Evolutionary conservation across 345 rosid species (phyloP).

Genomic region (Salix dunnii): DNA sequence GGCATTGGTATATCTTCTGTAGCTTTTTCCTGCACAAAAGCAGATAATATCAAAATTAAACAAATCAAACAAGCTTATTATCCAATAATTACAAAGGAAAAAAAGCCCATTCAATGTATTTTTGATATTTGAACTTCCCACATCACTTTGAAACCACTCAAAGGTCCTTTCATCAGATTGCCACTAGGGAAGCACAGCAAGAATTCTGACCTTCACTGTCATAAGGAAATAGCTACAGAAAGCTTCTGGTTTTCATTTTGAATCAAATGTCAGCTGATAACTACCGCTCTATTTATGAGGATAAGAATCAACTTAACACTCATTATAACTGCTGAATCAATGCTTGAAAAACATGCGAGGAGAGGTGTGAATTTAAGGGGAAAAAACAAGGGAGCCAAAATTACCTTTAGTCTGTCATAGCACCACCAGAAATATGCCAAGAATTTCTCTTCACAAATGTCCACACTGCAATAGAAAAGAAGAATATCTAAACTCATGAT

Average conservation of each 20-base stretch:
- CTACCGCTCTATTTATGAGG: neutral
- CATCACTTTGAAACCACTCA: neutral
- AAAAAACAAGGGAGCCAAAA: neutral
- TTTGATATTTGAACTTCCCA: neutral
- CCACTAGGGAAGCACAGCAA: neutral
- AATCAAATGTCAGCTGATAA: neutral
- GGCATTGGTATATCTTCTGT: slow-evolving; percentile 88
- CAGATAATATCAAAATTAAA: neutral
- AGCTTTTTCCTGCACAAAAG: slow-evolving; percentile 54
- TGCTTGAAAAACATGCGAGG: neutral
- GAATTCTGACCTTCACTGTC: neutral
- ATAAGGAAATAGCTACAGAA: neutral
- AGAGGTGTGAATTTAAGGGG: neutral
- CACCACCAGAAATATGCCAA: slow-evolving; percentile 97
- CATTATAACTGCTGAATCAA: neutral
- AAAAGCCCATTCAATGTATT: neutral
- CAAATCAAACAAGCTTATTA: neutral
- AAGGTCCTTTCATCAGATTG: neutral
- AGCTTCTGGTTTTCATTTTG: neutral
- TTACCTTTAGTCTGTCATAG: slow-evolving; percentile 79
- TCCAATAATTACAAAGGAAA: neutral
- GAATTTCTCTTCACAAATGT: slow-evolving; percentile 80
- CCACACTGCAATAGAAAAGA: slow-evolving; percentile 52
- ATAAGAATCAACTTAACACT: neutral
- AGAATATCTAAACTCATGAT: neutral